A percentile compares a stretch with the other conserved stretches of the same genome.
Conservation (phyloP, 139 green algal genomes). For the Yamagishiella unicocca region DNA sequence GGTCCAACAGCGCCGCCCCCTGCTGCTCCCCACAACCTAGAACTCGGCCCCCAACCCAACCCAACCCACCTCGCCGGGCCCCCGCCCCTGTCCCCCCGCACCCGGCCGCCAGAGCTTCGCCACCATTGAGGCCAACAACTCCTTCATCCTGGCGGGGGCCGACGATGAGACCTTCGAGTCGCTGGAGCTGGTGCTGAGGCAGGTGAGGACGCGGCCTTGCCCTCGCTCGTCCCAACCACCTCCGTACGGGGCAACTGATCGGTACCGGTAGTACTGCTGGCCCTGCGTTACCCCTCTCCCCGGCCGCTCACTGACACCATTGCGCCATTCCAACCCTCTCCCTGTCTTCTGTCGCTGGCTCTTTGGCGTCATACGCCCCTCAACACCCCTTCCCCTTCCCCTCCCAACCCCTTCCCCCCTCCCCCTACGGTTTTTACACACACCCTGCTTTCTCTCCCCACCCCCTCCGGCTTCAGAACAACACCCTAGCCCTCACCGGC, state of each 20-base stretch:
- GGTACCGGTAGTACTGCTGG: too few species aligned
- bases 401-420: background rate
- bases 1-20: background rate
- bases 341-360: too few species aligned
- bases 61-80: background rate
- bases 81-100: background rate
- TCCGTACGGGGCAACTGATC: too few species aligned
- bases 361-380: background rate
- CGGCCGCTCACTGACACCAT: too few species aligned
- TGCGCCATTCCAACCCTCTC: too few species aligned
- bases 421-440: background rate
- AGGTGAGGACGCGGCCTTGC: too few species aligned
- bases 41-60: background rate
- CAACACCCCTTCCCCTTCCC: background rate
- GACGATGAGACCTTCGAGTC: background rate
- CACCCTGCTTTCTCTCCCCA: too few species aligned
- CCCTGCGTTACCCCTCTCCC: too few species aligned
- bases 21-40: background rate
- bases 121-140: conserved; percentile 39
- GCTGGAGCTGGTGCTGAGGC: background rate
- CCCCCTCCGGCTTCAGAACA: conserved; percentile 20
- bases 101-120: background rate
- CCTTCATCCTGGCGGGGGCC: background rate
- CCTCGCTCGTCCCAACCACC: too few species aligned
- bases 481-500: background rate